Evolutionary conservation across 164 flowering plant genomes (phyloP).

Genomic region (Santalum album): DNA sequence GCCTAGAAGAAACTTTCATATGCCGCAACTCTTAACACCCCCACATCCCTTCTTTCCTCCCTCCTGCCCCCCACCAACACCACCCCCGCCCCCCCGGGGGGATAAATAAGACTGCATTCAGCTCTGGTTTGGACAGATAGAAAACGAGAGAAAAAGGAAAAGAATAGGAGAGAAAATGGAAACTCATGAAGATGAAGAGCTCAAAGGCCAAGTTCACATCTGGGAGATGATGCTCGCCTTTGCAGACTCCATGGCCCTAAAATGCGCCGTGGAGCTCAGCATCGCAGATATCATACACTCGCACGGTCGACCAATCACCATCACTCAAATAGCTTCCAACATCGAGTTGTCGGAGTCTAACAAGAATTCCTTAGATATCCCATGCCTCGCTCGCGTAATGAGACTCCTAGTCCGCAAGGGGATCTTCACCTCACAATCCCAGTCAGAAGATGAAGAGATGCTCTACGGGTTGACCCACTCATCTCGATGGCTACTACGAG

Average conservation of each 20-base stretch:
- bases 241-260: constrained; percentile 35
- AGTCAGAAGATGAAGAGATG: constrained; percentile 14
- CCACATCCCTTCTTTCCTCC: too few species aligned
- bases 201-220: constrained; percentile 29
- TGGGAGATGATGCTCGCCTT: constrained; percentile 26
- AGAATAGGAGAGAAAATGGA: neutral
- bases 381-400: constrained; percentile 37
- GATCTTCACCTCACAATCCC: constrained; percentile 19
- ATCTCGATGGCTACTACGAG: constrained; percentile 25
- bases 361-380: constrained; percentile 11
- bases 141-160: neutral
- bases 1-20: too few species aligned
- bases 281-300: constrained; percentile 38
- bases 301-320: constrained; percentile 25
- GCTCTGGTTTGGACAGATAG: too few species aligned
- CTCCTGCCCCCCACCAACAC: too few species aligned
- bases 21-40: too few species aligned
- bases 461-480: constrained; percentile 24
- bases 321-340: constrained; percentile 19
- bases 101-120: too few species aligned
- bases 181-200: constrained; percentile 3
- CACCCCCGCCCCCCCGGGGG: too few species aligned
- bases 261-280: constrained; percentile 40
- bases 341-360: constrained; percentile 6
- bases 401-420: constrained; percentile 28